These are phyloP conservation scores for Tulasnella sp. DNA, from an alignment of 768 basidiomycete genomes.

Conservation along the genomic window DNA sequence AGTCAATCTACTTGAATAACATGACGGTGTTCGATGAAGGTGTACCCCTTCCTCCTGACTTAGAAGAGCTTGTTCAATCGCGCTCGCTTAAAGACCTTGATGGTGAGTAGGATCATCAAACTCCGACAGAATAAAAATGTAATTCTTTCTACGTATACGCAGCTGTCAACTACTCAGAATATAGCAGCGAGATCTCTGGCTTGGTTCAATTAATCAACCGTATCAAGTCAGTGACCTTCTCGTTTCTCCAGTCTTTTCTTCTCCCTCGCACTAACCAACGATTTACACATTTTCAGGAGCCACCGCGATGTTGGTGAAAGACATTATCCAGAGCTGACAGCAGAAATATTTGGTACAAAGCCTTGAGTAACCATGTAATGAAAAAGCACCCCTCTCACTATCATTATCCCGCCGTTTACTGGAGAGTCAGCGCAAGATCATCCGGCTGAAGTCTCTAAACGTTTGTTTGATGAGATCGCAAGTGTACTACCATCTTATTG, in stretches of 20 bases:
- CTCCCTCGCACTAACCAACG: constrained; percentile 4
- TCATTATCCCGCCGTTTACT: background rate
- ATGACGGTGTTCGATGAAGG: constrained; percentile 23
- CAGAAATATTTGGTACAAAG: constrained; percentile 43
- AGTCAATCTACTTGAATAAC: constrained; percentile 46
- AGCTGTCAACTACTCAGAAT: constrained; percentile 81
- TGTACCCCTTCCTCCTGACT: constrained; percentile 41
- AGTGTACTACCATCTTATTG: background rate
- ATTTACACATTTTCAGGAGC: constrained; percentile 44
- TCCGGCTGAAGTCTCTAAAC: background rate
- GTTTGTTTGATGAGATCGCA: background rate
- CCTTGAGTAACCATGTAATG: background rate
- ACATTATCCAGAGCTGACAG: constrained; percentile 69
- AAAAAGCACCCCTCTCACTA: background rate
- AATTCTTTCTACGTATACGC: background rate
- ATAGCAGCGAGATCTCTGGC: constrained; percentile 59
- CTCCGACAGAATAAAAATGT: background rate
- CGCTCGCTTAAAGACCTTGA: constrained; percentile 40
- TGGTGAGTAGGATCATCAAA: background rate
- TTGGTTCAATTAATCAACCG: constrained; percentile 67
- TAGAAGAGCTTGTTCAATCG: constrained; percentile 49
- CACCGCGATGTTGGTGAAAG: constrained; percentile 74
- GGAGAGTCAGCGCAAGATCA: background rate
- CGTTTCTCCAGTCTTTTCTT: background rate
- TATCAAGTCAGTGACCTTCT: constrained; percentile 57